Evolutionary conservation across 2,329 filamentous ascomycete genomes (phyloP), one percentile per base, ranked within the genome.

Genomic region (Penicillium sp.): DNA sequence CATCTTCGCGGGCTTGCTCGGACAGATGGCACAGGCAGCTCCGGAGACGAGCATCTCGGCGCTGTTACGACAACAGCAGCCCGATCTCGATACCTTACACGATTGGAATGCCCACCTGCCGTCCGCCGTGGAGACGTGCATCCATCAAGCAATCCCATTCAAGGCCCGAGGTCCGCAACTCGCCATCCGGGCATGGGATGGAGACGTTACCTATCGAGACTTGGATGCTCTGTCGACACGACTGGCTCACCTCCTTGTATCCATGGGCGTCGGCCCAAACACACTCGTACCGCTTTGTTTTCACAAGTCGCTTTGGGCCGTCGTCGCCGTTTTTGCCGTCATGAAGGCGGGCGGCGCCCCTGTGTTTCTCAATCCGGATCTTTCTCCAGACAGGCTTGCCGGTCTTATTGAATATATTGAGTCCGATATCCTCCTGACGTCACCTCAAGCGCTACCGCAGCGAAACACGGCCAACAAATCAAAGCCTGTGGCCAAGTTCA

Each of bases 71-170:
- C n/a, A n/a, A n/a, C n/a, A n/a, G n/a, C n/a, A n/a, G n/a, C n/a
- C n/a, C n/a, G n/a, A n/a, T n/a, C n/a, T n/a, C n/a, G n/a, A n/a
- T n/a, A n/a, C n/a, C n/a, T n/a, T n/a, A n/a, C 54, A 66, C 11
- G 56, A 67, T 3, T 75, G 73, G 73, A 75, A 75, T 52, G 58
- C 60, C 3, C 51, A 37, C 10, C 45, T 33, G 4, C 31, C 31
- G 2, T 18, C 16, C 33, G 10, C 14, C 4, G 33, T 6, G 3
- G 5, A 4, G 4, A 19, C 18, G 9, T 39, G 36, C 19, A 23
- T 23, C 11, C 18, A 39, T 23, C 10, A 21, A 5, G 10, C 6
- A 11, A 39, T 39, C 19, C 36, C 21, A 13, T 9, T 23, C 21
- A 7, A 13, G 10, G 11, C 8, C 13, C 18, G 13, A 16, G 3